These are phyloP conservation scores for Fusarium sp. DNA, from an alignment of 2,329 filamentous ascomycete genomes.

Conservation along the genomic window DNA sequence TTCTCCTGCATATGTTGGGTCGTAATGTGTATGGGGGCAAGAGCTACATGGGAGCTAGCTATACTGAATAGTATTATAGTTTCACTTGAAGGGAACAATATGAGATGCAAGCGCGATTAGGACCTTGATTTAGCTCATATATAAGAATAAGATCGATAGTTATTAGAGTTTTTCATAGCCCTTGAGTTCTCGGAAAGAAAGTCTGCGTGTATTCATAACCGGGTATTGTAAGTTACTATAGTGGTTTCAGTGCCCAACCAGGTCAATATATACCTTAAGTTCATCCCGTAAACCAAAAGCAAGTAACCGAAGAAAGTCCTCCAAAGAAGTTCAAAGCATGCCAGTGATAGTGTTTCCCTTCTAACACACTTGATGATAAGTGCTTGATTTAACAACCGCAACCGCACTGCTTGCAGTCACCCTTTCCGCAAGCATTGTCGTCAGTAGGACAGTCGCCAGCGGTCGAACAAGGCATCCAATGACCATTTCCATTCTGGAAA, in stretches of 20 bases:
- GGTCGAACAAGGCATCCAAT: background rate
- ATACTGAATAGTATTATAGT: too few relatives aligned
- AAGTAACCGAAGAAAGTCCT: background rate
- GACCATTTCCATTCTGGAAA: background rate
- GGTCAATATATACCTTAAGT: too few relatives aligned
- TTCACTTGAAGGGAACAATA: too few relatives aligned
- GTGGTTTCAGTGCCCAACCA: accelerated
- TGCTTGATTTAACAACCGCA: background rate
- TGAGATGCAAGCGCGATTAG: too few relatives aligned
- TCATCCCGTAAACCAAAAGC: too few relatives aligned
- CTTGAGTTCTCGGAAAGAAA: too few relatives aligned
- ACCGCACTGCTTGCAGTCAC: constrained; percentile 8
- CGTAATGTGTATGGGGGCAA: too few relatives aligned
- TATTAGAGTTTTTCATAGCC: too few relatives aligned
- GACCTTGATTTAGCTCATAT: too few relatives aligned
- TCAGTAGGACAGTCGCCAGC: background rate
- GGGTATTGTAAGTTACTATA: accelerated
- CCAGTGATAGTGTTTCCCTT: background rate
- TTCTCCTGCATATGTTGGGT: too few relatives aligned
- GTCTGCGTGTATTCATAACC: background rate
- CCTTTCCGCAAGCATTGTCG: background rate
- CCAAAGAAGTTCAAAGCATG: background rate
- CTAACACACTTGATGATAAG: accelerated
- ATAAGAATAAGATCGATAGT: too few relatives aligned
- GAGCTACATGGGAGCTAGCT: too few relatives aligned